Evolutionary conservation across 2,329 filamentous ascomycete species (phyloP), one percentile per base, ranked within the genome.

Genomic region (Thielaviopsis musarum): DNA sequence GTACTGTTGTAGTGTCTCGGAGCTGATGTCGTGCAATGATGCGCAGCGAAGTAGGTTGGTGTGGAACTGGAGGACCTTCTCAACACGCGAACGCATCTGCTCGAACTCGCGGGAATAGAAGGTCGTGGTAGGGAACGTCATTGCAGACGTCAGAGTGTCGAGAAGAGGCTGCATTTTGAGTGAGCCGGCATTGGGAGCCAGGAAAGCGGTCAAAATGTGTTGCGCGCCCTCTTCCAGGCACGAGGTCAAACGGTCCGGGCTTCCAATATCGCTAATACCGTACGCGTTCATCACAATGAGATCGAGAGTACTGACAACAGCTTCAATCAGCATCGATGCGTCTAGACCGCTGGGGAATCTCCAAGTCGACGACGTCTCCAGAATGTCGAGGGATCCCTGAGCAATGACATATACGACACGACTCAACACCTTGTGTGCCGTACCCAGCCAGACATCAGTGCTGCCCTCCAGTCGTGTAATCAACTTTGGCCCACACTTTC

Each of bases 281-380:
- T 88, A 91, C 26, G 84, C 82, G 66, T 84, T 85, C 38, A 78
- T 74, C 22, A 96, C 72, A 30, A 95, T 76, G 53, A 81, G 83
- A 63, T 85, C 78, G 67, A 96, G 84, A 15, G 85, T 79, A 5
- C 77, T 77, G 26, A 88, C 78, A 26, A 95, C 81, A 51, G 77
- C 77, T 19, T 78, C 77, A 61, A 88, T 80, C 55, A 96, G 78
- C 59, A 83, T 75, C 56, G 83, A 80, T 52, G 85, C 82, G 64
- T 91, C 84, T 26, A 83, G 74, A 12, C 82, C 77, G 1, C 79
- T 77, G 6, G 80, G 76, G 68, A 94, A 96, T 64, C 84, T 85
- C 93, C 91, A 98, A 5, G 84, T 89, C 30, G 83, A 81, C 45
- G 86, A 87, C 69, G 86, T 93, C 71, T 95, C 90, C 65, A 94